Conservation (phyloP, 495 filamentous ascomycete species). For the Ramalina peruviana region DNA sequence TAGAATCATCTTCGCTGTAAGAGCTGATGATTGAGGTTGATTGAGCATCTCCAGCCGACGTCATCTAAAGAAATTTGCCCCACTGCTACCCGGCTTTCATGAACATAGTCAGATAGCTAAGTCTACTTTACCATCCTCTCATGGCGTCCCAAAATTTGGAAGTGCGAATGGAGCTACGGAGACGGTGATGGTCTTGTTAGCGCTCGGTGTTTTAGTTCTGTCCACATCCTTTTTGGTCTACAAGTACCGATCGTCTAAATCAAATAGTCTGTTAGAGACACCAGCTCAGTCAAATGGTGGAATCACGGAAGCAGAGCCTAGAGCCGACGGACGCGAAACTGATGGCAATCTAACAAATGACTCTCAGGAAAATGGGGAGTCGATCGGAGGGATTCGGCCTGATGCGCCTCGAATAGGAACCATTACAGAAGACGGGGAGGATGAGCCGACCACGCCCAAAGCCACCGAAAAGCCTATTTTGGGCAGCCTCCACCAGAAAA, state of each 20-base stretch:
- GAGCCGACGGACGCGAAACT: background rate
- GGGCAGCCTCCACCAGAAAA: background rate
- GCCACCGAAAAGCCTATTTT: background rate
- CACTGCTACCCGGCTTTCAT: constrained; percentile 6
- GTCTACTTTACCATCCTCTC: too few species aligned
- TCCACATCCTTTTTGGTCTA: constrained; percentile 6
- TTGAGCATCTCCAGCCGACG: too few species aligned
- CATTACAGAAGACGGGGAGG: too few species aligned
- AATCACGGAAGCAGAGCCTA: background rate
- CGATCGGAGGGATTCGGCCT: too few species aligned
- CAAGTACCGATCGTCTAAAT: background rate
- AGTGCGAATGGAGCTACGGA: too few species aligned
- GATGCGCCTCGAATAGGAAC: too few species aligned
- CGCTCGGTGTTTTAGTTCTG: constrained; percentile 1
- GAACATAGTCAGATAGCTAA: too few species aligned
- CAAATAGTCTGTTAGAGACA: background rate
- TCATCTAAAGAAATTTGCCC: background rate
- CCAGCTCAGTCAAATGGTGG: background rate
- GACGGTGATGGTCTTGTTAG: constrained; percentile 5
- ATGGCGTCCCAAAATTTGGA: too few species aligned
- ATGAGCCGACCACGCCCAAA: background rate
- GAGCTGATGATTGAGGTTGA: too few species aligned
- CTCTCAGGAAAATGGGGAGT: too few species aligned
- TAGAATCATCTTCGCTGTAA: too few species aligned
- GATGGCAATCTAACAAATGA: background rate